Conservation (phyloP, 805 yeast species). For the Schizosaccharomyces osmophilus region DNA sequence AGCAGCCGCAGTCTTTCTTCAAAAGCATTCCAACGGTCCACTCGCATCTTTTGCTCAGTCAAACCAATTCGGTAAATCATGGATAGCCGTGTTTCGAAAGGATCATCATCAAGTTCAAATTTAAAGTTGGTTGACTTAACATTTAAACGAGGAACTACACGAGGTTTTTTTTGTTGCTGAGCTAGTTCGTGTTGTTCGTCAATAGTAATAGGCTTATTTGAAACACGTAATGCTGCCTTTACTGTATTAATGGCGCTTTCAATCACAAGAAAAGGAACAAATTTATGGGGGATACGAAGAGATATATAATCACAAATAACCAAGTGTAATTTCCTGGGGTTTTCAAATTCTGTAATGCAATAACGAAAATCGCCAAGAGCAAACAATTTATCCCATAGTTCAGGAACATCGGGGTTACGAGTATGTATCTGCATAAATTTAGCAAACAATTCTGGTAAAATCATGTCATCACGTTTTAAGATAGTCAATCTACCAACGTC, state of each 20-base stretch:
- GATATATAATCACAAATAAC: conserved; percentile 13
- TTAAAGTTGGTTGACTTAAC: conserved; percentile 32
- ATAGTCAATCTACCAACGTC: background rate
- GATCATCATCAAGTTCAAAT: conserved; percentile 62
- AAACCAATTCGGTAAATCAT: conserved; percentile 39
- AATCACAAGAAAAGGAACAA: conserved; percentile 51
- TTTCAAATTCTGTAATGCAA: background rate
- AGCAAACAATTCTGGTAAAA: background rate
- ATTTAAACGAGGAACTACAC: conserved; percentile 21
- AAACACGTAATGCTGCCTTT: conserved; percentile 23
- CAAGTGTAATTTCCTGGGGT: background rate
- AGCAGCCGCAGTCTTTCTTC: conserved; percentile 15
- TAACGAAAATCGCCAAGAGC: background rate
- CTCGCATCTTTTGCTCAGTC: conserved; percentile 28
- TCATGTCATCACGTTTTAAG: background rate
- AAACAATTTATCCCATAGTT: background rate
- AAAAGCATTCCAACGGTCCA: conserved; percentile 24
- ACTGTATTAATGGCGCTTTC: conserved; percentile 47
- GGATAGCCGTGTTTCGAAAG: conserved; percentile 55
- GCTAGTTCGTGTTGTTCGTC: background rate
- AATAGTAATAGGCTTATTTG: conserved; percentile 19
- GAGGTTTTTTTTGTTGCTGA: conserved; percentile 10
- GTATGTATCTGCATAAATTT: background rate
- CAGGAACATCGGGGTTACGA: background rate
- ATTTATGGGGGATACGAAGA: conserved; percentile 38